Evolutionary conservation across 176 grass and related monocot genomes (phyloP), one percentile per base, ranked within the genome.

Genomic region (Puccinellia tenuiflora): DNA sequence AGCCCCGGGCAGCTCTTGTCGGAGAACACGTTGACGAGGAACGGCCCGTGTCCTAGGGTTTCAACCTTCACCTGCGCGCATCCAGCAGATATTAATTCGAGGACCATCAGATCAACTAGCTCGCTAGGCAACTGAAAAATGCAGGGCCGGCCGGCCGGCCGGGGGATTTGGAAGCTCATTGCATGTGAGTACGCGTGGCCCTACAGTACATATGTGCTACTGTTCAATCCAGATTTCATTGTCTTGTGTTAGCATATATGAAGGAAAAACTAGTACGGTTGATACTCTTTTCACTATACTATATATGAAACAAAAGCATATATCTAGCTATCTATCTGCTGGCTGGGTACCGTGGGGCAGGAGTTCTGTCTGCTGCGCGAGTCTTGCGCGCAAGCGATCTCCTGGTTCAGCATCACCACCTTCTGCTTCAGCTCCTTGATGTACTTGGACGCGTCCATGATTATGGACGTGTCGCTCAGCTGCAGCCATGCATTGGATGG

Each of bases 341-440:
- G 33, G 17, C 33, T 21, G n/a, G 25, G 15, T 74, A 74, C 71
- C 71, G 71, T 74, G 25, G 71, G 71, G 26, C 6, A 20, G 26
- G 71, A 51, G 59, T 28, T 75, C 33, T 91, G 86, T 66, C 57
- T 67, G 39, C 86, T 54, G 47, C 85, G 84, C 15, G 78, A 70
- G 43, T 87, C 88, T 42, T 94, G 91, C 1, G 75, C 90, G 47
- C 83, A 90, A 24, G 91, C 73, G 48, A 96, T 93, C 79, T 99
- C 97, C 68, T 95, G 91, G 35, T 99, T 99, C 78, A 99, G 77
- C 89, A 90, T 94, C 57, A 78, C 83, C 14, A 96, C 89, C 73
- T 99, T 99, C 86, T 96, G 93, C 88, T 99, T 96, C 85, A 99
- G 74, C 83, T 96, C 97, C 78, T 90, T 85, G 85, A 99, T 99